Conservation (phyloP, 2,329 filamentous ascomycete species). For the Rugonectria rugulosa region DNA sequence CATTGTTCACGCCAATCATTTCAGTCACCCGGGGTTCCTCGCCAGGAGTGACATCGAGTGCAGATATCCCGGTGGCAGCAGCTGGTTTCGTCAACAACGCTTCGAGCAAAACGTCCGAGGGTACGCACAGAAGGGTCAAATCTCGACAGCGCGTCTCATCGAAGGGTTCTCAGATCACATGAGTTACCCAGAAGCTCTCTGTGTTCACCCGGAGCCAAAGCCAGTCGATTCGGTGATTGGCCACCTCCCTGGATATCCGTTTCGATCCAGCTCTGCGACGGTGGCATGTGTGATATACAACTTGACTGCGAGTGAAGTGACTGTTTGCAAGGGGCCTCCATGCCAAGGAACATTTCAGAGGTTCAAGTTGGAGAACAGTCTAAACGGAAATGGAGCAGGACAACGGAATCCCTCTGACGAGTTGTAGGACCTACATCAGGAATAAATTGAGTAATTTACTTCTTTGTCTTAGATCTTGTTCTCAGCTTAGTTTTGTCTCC, state of each 20-base stretch:
- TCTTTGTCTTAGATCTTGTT: no score
- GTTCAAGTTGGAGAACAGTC: no score
- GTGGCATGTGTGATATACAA: slow-evolving; percentile 38
- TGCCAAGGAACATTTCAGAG: slow-evolving; percentile 22
- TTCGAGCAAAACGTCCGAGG: slow-evolving; percentile 19
- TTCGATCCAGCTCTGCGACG: slow-evolving; percentile 12
- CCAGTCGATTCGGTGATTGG: neutral
- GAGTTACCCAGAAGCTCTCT: slow-evolving; percentile 31
- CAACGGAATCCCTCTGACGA: no score
- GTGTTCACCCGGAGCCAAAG: slow-evolving; percentile 28
- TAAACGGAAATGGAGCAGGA: no score
- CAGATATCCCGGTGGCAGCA: slow-evolving; percentile 31
- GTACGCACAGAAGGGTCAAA: neutral
- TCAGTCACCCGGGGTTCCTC: slow-evolving; percentile 28
- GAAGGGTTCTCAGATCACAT: slow-evolving; percentile 35
- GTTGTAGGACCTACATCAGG: no score
- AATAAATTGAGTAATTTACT: no score
- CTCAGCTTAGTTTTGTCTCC: no score
- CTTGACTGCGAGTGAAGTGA: slow-evolving; percentile 20
- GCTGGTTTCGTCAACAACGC: slow-evolving; percentile 28
- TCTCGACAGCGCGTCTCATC: slow-evolving; percentile 16
- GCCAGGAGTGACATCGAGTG: slow-evolving; percentile 24
- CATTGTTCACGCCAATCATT: slow-evolving; percentile 41
- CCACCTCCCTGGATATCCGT: neutral
- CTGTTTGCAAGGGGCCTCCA: slow-evolving; percentile 35